Evolutionary conservation across 176 grass and related monocot genomes (phyloP).

Genomic region (Metroxylon sagu): DNA sequence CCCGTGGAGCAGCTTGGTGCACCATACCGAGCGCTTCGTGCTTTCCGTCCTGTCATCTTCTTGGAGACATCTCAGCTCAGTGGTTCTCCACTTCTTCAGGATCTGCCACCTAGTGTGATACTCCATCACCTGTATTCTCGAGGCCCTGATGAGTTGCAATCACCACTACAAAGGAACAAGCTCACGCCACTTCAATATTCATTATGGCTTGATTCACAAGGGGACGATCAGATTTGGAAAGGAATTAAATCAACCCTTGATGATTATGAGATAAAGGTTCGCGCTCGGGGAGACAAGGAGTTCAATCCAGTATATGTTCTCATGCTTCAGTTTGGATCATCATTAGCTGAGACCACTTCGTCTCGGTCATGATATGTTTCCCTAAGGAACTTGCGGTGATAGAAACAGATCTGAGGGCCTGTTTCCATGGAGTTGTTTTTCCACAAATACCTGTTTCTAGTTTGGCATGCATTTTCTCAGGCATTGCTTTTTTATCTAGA

Average conservation of each 20-base stretch:
- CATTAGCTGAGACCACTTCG: constrained; percentile 28
- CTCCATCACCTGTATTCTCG: constrained; percentile 91
- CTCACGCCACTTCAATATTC: constrained; percentile 71
- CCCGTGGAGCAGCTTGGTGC: constrained; percentile 93
- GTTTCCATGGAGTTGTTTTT: too few relatives aligned
- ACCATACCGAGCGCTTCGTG: constrained; percentile 71
- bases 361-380: constrained; percentile 5
- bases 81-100: constrained; percentile 61
- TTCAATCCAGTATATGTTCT: constrained; percentile 80
- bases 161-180: constrained; percentile 83
- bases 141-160: constrained; percentile 80
- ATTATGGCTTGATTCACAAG: constrained; percentile 84
- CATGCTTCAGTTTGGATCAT: constrained; percentile 77
- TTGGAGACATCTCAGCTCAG: constrained; percentile 79
- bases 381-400: not conserved
- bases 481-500: too few relatives aligned
- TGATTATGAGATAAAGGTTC: constrained; percentile 67
- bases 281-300: constrained; percentile 64
- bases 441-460: too few relatives aligned
- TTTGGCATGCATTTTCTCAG: too few relatives aligned
- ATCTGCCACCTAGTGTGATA: constrained; percentile 70
- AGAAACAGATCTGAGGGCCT: not conserved
- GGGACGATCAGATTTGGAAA: constrained; percentile 92
- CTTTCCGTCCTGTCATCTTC: constrained; percentile 84
- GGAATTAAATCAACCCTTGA: constrained; percentile 85